Conservation (phyloP, 441 rosid species). For the Adansonia grandidieri region DNA sequence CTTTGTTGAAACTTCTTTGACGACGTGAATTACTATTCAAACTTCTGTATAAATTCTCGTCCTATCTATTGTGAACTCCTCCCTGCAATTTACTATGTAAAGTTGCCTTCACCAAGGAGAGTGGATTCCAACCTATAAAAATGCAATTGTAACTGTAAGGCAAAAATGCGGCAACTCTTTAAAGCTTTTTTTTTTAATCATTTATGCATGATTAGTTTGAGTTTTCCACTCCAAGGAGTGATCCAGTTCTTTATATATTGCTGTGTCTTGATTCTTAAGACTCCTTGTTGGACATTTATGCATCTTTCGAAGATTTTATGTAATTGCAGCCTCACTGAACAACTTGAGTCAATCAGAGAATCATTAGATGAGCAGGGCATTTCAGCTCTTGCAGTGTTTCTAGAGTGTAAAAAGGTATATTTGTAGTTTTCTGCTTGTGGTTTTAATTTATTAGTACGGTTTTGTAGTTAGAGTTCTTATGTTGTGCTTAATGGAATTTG, state of each 20-base stretch:
- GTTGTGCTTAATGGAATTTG: slow-evolving; percentile 14
- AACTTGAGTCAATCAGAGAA: slow-evolving; percentile 82
- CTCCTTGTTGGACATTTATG: slow-evolving; percentile 13
- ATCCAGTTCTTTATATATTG: background rate
- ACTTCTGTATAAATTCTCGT: background rate
- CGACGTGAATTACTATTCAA: background rate
- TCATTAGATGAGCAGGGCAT: slow-evolving; percentile 72
- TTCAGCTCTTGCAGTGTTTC: slow-evolving; percentile 66
- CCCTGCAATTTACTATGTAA: background rate
- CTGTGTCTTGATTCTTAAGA: background rate
- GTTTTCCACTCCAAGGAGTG: background rate
- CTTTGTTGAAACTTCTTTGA: background rate
- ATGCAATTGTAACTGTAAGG: background rate
- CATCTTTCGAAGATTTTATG: slow-evolving; percentile 21
- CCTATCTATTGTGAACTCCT: background rate
- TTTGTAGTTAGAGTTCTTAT: slow-evolving; percentile 1
- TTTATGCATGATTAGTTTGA: background rate
- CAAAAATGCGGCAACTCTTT: background rate
- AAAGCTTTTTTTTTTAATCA: background rate
- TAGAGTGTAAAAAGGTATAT: slow-evolving; percentile 76
- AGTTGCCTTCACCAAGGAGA: background rate
- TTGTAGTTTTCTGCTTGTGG: slow-evolving; percentile 7
- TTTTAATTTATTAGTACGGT: slow-evolving; percentile 16
- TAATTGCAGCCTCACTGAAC: slow-evolving; percentile 85
- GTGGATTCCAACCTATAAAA: background rate